Conservation (phyloP, 495 filamentous ascomycete genomes). For the Cercophora scortea region DNA sequence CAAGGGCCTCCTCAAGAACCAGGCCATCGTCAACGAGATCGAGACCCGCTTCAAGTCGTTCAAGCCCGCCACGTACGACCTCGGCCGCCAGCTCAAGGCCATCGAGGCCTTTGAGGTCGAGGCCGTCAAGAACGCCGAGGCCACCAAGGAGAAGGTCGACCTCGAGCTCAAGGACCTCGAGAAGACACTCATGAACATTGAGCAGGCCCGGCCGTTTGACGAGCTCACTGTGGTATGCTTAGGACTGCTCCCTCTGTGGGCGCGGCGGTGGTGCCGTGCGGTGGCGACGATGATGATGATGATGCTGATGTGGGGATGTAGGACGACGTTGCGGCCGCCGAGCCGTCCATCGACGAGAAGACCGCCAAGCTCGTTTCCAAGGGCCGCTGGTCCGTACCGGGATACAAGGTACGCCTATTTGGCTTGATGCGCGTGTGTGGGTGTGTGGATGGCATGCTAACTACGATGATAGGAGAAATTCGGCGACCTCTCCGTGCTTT, state of each 20-base stretch:
- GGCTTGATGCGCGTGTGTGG: too few species aligned
- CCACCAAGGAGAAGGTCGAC: constrained; percentile 92
- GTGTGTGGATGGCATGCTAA: constrained; percentile 7
- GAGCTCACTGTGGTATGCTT: constrained; percentile 87
- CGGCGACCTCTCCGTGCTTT: constrained; percentile 88
- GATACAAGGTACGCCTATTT: constrained; percentile 76
- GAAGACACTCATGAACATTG: constrained; percentile 93
- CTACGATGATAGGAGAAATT: constrained; percentile 74
- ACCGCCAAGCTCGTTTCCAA: constrained; percentile 86
- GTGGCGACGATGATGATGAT: constrained; percentile 9
- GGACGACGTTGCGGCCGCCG: constrained; percentile 90
- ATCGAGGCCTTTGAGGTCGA: constrained; percentile 97
- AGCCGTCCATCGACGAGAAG: constrained; percentile 93
- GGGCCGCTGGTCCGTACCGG: constrained; percentile 93
- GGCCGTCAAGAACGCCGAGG: constrained; percentile 92
- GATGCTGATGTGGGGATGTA: constrained; percentile 22
- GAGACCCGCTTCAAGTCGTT: constrained; percentile 86
- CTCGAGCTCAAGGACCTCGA: constrained; percentile 83
- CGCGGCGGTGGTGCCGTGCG: not conserved
- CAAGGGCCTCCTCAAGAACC: constrained; percentile 88
- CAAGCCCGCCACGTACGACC: constrained; percentile 87
- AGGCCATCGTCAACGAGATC: constrained; percentile 87
- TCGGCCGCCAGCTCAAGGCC: constrained; percentile 85
- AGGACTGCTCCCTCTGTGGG: not conserved
- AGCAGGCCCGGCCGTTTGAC: constrained; percentile 91